Base-by-base conservation (phyloP, 148 eudicot genomes). In the Cornus kousa region DNA sequence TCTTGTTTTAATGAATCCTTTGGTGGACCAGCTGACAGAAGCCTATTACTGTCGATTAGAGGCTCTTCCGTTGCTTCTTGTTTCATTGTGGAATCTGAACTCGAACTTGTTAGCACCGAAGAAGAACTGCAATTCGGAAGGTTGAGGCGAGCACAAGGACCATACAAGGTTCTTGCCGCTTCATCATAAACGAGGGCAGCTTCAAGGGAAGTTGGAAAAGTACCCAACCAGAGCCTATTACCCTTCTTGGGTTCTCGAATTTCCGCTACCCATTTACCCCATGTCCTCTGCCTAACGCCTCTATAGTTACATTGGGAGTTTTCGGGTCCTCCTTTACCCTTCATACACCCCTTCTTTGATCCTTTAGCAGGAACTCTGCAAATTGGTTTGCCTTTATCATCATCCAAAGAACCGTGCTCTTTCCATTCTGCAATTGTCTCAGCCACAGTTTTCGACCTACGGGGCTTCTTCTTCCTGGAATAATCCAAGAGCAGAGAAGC, bases 251-350 rank as follows among this genome's bases (percentile, higher is more conserved):
- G 95, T 77, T 90, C 88, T 23, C 98, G 79, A 70, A 93, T 91
- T 83, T 93, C 98, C 4, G 96, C 89, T 55, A 91, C 98, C 98
- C 98, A 93, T 83, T 90, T 91, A 9, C 98, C 98, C 98, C 96
- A 91, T 55, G 87, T 87, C 80, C 98, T 86, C 82, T 93, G 98
- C 70, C 98, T 84, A 17, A 93, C 98, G 1, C 98, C 96, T 48
- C 98, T 85, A 64, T 83, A 93, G 3, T 76, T 82, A 78, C 87
- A 85, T 0, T 71, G 79, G 0, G 88, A 40, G 67, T 93, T 93
- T 1, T 90, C 91, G 1, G 96, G 98, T 7, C 98, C 98, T 5
- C 98, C 98, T 87, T 91, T 93, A 0, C 98, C 98, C 70, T 83
- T 89, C 98, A 94, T 94, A 75, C 98, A 92, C 5, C 98, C 98